Percentiles rank a stretch among this genome's conserved stretches.
phyloP scores from a whole-genome alignment of 2,329 filamentous ascomycete genomes.

The Neopestalotiopsis sp. region DNA sequence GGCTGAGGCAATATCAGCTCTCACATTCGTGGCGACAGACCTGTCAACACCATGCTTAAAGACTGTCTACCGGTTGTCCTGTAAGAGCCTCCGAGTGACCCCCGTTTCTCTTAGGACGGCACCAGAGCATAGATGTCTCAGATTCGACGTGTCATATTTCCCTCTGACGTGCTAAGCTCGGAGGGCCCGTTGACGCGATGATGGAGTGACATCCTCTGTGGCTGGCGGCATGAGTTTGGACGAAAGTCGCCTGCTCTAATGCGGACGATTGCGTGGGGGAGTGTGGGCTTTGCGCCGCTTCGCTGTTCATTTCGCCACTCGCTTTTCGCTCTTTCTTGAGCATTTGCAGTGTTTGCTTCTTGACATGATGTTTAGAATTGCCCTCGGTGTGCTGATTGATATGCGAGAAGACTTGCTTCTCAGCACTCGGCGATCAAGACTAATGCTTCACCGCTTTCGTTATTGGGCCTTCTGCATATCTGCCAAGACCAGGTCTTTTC shows the following conservation, averaged over 20 bases:
- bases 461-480: not conserved
- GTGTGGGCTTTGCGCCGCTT: not conserved
- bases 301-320: not conserved
- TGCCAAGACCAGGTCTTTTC: not conserved
- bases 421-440: not conserved
- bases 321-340: not conserved
- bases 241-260: not conserved
- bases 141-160: not conserved
- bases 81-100: not conserved
- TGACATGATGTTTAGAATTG: not conserved
- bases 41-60: not conserved
- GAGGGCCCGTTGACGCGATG: not conserved
- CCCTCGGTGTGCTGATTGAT: not conserved
- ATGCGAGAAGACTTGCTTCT: conserved; percentile 1
- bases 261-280: not conserved
- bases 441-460: not conserved
- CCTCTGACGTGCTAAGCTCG: not conserved
- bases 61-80: not conserved
- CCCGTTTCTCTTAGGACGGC: not conserved
- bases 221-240: not conserved
- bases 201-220: not conserved
- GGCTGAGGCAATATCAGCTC: not conserved
- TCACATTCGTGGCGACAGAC: not conserved
- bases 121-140: not conserved
- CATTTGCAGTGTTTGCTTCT: not conserved